Conservation (phyloP, 768 basidiomycete species). For the Psilocybe subaeruginosa region DNA sequence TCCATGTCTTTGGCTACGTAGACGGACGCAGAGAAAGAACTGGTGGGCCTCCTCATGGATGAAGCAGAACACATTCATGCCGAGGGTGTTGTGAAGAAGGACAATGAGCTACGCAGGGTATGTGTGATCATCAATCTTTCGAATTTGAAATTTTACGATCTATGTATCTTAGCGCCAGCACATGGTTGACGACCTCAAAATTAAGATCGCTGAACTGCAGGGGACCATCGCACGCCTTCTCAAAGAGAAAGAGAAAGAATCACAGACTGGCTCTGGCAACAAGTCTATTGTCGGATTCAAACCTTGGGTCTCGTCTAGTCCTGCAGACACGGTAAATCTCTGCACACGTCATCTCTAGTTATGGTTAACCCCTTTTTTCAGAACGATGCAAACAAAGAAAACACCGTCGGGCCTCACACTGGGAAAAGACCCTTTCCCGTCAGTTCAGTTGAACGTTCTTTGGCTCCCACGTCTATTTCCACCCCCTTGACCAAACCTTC, state of each 20-base stretch:
- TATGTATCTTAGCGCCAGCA: slow-evolving; percentile 46
- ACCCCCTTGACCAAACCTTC: neutral
- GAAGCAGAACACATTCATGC: slow-evolving; percentile 52
- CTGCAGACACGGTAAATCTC: slow-evolving; percentile 10
- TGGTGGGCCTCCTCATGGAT: slow-evolving; percentile 48
- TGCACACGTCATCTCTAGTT: neutral
- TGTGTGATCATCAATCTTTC: slow-evolving; percentile 10
- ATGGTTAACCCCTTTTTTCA: neutral
- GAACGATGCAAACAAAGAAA: neutral
- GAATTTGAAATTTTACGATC: slow-evolving; percentile 9
- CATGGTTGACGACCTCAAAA: slow-evolving; percentile 43
- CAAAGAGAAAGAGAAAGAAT: slow-evolving; percentile 32
- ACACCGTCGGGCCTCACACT: neutral
- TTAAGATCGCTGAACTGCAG: slow-evolving; percentile 49
- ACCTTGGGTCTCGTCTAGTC: slow-evolving; percentile 41
- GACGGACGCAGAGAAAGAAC: slow-evolving; percentile 52
- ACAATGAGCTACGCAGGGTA: slow-evolving; percentile 60
- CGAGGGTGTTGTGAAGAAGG: slow-evolving; percentile 53
- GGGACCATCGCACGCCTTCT: slow-evolving; percentile 47
- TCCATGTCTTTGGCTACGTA: slow-evolving; percentile 22
- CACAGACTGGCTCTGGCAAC: slow-evolving; percentile 23
- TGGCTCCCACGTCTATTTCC: slow-evolving; percentile 6
- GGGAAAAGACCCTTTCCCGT: neutral
- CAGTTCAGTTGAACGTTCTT: neutral
- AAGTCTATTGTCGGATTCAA: slow-evolving; percentile 44